A percentile compares a stretch with the other conserved stretches of the same genome.
Conservation (phyloP, 805 yeast genomes). For the Kuraishia molischiana region DNA sequence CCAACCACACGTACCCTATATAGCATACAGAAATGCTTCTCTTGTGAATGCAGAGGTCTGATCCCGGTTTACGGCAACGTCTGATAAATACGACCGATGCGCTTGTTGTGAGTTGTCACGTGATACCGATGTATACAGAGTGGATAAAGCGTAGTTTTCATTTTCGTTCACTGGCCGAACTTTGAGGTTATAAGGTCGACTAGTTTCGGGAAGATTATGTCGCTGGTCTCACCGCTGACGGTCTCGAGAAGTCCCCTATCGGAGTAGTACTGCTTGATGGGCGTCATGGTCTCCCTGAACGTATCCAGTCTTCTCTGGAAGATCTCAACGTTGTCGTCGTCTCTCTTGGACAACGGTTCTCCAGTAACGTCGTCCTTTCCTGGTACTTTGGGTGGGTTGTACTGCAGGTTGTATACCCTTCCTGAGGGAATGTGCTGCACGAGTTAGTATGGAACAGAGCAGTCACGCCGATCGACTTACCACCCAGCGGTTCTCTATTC, state of each 20-base stretch:
- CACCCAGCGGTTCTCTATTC: conserved; percentile 81
- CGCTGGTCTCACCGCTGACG: conserved; percentile 74
- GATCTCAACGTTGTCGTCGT: conserved; percentile 74
- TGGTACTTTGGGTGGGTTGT: conserved; percentile 80
- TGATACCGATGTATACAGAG: too few relatives aligned
- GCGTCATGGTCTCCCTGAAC: conserved; percentile 49
- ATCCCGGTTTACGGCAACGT: too few relatives aligned
- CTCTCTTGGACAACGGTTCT: conserved; percentile 69
- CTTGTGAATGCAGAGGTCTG: too few relatives aligned
- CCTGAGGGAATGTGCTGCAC: conserved; percentile 67
- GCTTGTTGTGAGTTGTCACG: too few relatives aligned
- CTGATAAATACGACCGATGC: too few relatives aligned
- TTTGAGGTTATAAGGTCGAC: conserved; percentile 24
- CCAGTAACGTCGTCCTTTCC: conserved; percentile 87
- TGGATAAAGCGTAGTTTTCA: too few relatives aligned
- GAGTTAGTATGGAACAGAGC: background rate
- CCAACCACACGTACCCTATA: too few relatives aligned
- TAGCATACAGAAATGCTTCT: too few relatives aligned
- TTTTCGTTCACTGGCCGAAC: too few relatives aligned
- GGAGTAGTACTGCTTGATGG: conserved; percentile 55
- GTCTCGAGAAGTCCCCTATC: conserved; percentile 36
- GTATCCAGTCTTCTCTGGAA: conserved; percentile 57
- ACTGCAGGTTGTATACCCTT: conserved; percentile 73
- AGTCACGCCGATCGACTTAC: conserved; percentile 11
- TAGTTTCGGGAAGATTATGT: conserved; percentile 71